Percentiles rank a stretch among this genome's conserved stretches.
These are phyloP conservation scores for Rhododendron henanense DNA, from an alignment of 148 eudicot genomes.

Conservation along the genomic window DNA sequence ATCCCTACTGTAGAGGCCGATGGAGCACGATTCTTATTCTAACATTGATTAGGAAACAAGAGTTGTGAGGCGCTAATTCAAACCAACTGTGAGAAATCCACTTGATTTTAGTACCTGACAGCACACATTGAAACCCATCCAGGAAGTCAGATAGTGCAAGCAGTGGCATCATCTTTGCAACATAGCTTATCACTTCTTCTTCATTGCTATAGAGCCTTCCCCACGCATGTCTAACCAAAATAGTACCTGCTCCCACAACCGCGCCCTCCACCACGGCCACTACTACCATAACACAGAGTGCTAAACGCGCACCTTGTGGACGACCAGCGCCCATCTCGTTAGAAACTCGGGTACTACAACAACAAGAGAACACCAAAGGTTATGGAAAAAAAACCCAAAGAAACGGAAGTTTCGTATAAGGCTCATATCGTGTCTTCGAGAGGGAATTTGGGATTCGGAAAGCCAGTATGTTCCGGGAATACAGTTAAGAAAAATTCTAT, in stretches of 20 bases:
- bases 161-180: slow-evolving; percentile 53
- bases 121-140: slow-evolving; percentile 69
- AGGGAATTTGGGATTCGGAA: background rate
- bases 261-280: slow-evolving; percentile 45
- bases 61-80: too few species aligned
- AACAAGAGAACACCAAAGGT: background rate
- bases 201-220: slow-evolving; percentile 65
- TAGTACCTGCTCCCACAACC: slow-evolving; percentile 34
- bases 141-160: slow-evolving; percentile 62
- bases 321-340: slow-evolving; percentile 66
- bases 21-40: too few species aligned
- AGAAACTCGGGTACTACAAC: slow-evolving; percentile 59
- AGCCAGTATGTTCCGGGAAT: background rate
- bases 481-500: background rate
- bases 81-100: background rate
- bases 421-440: background rate
- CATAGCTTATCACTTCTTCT: slow-evolving; percentile 48
- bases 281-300: slow-evolving; percentile 41
- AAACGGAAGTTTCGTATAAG: background rate
- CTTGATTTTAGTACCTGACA: slow-evolving; percentile 40
- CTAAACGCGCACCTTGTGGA: slow-evolving; percentile 51
- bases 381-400: background rate
- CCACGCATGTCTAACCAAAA: slow-evolving; percentile 50
- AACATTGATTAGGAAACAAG: too few species aligned
- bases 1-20: too few species aligned